phyloP scores from a whole-genome alignment of 2,329 filamentous ascomycete species.

The Gaeumannomyces sp. region DNA sequence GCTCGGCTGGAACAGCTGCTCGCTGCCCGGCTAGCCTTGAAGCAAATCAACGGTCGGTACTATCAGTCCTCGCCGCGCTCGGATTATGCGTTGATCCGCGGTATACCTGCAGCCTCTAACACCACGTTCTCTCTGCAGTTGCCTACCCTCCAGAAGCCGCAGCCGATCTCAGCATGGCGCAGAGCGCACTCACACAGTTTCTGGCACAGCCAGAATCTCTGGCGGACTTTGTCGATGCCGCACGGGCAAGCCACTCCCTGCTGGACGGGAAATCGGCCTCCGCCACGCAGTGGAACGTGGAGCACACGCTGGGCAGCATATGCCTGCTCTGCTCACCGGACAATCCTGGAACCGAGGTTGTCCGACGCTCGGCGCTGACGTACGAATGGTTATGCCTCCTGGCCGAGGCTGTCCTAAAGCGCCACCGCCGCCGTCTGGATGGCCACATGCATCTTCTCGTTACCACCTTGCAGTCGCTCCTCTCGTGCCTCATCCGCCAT shows the following conservation, averaged over 20 bases:
- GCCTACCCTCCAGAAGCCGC: slow-evolving; percentile 1
- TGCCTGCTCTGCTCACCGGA: slow-evolving; percentile 26
- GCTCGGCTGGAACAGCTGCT: background rate
- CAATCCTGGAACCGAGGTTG: slow-evolving; percentile 12
- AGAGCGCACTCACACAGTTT: slow-evolving; percentile 32
- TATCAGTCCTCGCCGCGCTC: background rate
- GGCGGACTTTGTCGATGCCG: slow-evolving; percentile 30
- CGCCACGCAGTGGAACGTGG: slow-evolving; percentile 54
- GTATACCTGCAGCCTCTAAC: background rate
- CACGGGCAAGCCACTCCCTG: slow-evolving; percentile 37
- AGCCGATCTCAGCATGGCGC: slow-evolving; percentile 34
- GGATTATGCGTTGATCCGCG: background rate
- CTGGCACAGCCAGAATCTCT: slow-evolving; percentile 25
- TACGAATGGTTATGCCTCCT: slow-evolving; percentile 47
- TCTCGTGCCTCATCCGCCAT: slow-evolving; percentile 43
- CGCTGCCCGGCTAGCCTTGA: slow-evolving; percentile 4
- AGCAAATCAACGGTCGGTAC: background rate
- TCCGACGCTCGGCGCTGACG: slow-evolving; percentile 24
- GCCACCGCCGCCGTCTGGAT: slow-evolving; percentile 54
- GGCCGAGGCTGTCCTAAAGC: slow-evolving; percentile 48
- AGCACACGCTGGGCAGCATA: slow-evolving; percentile 43
- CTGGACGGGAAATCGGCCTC: slow-evolving; percentile 43
- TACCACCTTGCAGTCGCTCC: slow-evolving; percentile 47
- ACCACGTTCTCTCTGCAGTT: background rate
- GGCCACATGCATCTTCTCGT: slow-evolving; percentile 57